Percentiles rank a stretch among this genome's conserved stretches.
phyloP scores from a whole-genome alignment of 139 green algal species.

The Picochlorum sp. region DNA sequence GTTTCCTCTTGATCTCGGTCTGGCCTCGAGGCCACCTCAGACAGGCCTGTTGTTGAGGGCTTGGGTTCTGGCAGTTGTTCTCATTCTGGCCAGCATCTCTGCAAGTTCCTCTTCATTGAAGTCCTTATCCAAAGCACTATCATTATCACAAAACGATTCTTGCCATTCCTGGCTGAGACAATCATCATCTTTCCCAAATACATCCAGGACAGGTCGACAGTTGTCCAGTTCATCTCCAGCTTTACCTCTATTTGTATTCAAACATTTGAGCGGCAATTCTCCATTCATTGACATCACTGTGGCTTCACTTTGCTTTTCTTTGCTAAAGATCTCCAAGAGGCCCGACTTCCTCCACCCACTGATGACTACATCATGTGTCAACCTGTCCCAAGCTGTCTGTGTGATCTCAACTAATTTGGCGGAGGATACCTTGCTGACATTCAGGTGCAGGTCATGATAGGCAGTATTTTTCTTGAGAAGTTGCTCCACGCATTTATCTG shows the following conservation, averaged over 20 bases:
- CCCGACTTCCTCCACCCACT: constrained; percentile 2
- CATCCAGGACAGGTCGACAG: constrained; percentile 1
- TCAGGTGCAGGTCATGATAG: background rate
- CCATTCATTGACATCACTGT: constrained; percentile 1
- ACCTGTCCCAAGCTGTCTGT: background rate
- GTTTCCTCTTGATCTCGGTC: background rate
- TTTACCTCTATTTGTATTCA: constrained; percentile 2
- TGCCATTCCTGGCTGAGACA: background rate
- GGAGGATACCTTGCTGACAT: constrained; percentile 2
- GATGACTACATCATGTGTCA: background rate
- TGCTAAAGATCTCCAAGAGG: constrained; percentile 2
- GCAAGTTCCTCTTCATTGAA: background rate
- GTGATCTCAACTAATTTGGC: constrained; percentile 2
- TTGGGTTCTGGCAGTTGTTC: constrained; percentile 1
- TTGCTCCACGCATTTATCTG: no score
- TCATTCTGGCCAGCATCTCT: background rate
- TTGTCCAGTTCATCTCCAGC: constrained; percentile 1
- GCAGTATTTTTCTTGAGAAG: background rate
- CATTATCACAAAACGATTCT: constrained; percentile 5
- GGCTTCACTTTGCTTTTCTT: background rate
- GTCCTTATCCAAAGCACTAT: constrained; percentile 1
- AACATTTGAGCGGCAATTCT: constrained; percentile 1
- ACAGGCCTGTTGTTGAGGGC: background rate
- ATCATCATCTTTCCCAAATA: background rate
- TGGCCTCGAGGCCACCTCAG: background rate